phyloP scores from a whole-genome alignment of 805 yeast species.

The Ogataea ramenticola region DNA sequence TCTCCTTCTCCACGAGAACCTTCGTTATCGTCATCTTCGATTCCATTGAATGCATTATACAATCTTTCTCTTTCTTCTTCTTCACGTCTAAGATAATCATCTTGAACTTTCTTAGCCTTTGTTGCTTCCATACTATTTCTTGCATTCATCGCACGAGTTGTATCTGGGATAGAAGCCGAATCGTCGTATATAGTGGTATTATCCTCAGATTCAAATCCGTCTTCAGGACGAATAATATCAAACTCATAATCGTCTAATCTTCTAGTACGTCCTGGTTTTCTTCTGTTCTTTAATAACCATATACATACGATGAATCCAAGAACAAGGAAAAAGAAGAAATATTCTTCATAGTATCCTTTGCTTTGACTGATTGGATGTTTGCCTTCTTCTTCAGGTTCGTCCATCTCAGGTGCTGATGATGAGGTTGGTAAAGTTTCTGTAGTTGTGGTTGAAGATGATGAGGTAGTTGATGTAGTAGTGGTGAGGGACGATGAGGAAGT shows the following conservation, averaged over 20 bases:
- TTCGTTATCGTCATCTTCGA: constrained; percentile 18
- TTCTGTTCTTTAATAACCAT: constrained; percentile 32
- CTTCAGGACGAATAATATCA: constrained; percentile 69
- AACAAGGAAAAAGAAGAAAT: constrained; percentile 51
- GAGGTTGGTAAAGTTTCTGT: constrained; percentile 6
- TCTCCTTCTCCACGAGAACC: constrained; percentile 16
- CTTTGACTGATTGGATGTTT: constrained; percentile 7
- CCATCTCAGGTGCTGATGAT: constrained; percentile 8
- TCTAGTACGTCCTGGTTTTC: constrained; percentile 35
- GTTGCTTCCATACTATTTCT: constrained; percentile 19
- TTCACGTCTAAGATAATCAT: constrained; percentile 15
- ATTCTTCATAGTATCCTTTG: constrained; percentile 45
- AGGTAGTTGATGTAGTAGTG: constrained; percentile 7
- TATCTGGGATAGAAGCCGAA: not conserved
- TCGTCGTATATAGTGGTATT: constrained; percentile 34
- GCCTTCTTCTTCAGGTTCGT: not conserved
- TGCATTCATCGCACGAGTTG: constrained; percentile 5
- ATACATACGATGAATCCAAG: constrained; percentile 46
- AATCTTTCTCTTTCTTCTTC: constrained; percentile 34
- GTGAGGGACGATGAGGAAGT: constrained; percentile 9
- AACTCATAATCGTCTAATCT: constrained; percentile 69
- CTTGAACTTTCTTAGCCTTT: constrained; percentile 6
- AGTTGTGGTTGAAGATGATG: constrained; percentile 6
- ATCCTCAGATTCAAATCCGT: constrained; percentile 20
- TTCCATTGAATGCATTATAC: constrained; percentile 35